Evolutionary conservation across 345 rosid species (phyloP).

Genomic region (Lepidium africanum): DNA sequence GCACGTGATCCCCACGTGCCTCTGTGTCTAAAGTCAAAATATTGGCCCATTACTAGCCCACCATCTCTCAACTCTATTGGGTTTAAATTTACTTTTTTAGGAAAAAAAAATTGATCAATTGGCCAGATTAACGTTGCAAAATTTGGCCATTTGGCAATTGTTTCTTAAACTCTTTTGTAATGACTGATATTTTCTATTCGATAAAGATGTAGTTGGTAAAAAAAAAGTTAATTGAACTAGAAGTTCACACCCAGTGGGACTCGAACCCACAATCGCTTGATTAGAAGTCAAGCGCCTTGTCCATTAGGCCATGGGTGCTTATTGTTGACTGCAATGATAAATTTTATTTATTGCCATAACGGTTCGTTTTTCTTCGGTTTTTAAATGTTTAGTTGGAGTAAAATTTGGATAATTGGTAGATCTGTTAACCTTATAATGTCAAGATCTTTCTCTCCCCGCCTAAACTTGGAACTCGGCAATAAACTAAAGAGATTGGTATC

Average conservation of each 20-base stretch:
- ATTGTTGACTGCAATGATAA: rapidly evolving
- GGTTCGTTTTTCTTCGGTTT: no score
- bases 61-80: background rate
- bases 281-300: constrained; percentile 36
- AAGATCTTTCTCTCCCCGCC: constrained; percentile 5
- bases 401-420: no score
- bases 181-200: no score
- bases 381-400: no score
- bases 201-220: no score
- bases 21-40: background rate
- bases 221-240: no score
- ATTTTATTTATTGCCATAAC: no score
- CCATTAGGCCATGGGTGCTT: no score
- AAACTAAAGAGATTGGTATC: constrained; percentile 34
- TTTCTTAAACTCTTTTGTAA: no score
- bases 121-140: no score
- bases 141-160: no score
- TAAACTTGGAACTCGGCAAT: constrained; percentile 7
- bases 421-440: background rate
- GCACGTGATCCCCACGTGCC: constrained; percentile 14
- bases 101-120: background rate
- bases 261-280: constrained; percentile 35
- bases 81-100: background rate
- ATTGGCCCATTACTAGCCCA: background rate
- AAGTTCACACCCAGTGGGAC: no score